Evolutionary conservation across 257 asterid genomes (phyloP).

Genomic region (Schizonepeta tenuifolia): DNA sequence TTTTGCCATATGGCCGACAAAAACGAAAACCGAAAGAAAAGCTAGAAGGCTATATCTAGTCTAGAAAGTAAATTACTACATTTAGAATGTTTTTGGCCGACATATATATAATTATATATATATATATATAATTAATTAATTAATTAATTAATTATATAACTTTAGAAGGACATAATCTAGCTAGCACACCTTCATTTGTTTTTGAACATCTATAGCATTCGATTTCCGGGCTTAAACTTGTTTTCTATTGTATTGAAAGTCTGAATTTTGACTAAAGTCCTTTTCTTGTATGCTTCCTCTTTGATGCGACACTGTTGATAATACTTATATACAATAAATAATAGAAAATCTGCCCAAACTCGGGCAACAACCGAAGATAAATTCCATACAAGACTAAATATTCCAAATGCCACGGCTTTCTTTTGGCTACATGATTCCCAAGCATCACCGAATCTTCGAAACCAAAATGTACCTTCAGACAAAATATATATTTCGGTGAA

Average conservation of each 20-base stretch:
- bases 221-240: neutral
- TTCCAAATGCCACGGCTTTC: constrained; percentile 76
- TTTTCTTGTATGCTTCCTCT: neutral
- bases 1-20: no score
- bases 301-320: constrained; percentile 7
- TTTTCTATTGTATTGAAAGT: neutral
- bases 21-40: no score
- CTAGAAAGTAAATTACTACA: no score
- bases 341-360: constrained; percentile 58
- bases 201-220: neutral
- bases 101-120: no score
- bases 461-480: constrained; percentile 78
- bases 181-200: neutral
- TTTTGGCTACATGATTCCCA: constrained; percentile 87
- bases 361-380: constrained; percentile 66
- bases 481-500: neutral
- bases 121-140: no score
- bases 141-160: no score
- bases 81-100: no score
- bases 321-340: constrained; percentile 29
- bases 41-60: no score
- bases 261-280: neutral
- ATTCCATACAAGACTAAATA: constrained; percentile 82
- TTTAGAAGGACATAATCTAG: neutral
- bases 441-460: constrained; percentile 64